phyloP scores from a whole-genome alignment of 176 grass and related monocot species.

The Phyllostachys edulis region DNA sequence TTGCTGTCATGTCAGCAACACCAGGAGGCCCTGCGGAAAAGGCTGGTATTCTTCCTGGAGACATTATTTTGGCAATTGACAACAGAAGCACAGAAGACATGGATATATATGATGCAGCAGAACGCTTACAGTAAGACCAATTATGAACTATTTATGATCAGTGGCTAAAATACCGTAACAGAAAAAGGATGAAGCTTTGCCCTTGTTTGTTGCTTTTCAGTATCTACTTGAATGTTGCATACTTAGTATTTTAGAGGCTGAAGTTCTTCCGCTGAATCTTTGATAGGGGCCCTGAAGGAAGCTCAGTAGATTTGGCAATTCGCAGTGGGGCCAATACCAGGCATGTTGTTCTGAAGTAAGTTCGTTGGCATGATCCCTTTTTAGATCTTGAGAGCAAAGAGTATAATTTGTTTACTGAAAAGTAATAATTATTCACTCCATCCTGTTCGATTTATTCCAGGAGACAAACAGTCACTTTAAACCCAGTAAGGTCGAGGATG shows the following conservation, averaged over 20 bases:
- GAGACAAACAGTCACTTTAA: conserved; percentile 76
- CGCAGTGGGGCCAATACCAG: conserved; percentile 63
- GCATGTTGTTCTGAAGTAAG: conserved; percentile 68
- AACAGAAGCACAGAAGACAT: conserved; percentile 66
- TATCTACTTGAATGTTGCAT: neutral
- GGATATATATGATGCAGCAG: conserved; percentile 97
- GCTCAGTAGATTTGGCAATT: conserved; percentile 71
- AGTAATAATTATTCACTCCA: neutral
- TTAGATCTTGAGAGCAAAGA: neutral
- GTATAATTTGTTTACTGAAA: neutral
- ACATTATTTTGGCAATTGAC: conserved; percentile 88
- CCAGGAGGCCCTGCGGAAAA: conserved; percentile 86
- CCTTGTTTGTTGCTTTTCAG: neutral
- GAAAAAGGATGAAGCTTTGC: neutral
- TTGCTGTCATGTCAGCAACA: conserved; percentile 76
- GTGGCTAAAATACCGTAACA: neutral
- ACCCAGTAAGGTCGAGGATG: conserved; percentile 81
- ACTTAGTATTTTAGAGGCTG: neutral
- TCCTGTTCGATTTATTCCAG: conserved; percentile 37
- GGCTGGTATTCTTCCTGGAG: conserved; percentile 78
- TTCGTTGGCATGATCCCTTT: neutral
- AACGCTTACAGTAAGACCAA: conserved; percentile 69
- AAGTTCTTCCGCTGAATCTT: neutral
- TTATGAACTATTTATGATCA: neutral
- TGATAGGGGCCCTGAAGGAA: conserved; percentile 90